Base-by-base conservation (phyloP, 768 basidiomycete species). In the Russula sp. region DNA sequence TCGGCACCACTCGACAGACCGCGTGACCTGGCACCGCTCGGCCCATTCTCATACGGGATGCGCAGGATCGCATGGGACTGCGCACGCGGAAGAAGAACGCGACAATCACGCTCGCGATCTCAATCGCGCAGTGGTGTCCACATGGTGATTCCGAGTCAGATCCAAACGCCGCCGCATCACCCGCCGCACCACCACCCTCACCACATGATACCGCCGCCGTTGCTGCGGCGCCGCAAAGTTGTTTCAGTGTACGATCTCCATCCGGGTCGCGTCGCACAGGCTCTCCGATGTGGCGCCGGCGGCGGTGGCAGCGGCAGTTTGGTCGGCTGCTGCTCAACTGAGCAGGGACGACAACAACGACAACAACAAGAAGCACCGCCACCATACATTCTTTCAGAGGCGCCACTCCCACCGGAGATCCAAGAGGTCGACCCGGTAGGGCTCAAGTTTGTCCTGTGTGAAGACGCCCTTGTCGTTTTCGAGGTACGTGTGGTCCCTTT, bases 381-480 rank as follows among this genome's bases (percentile, higher is more conserved):
- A 36, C 46, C 57, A 8, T 58, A 32, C 29, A 14, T 58, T 16
- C 38, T 38, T 42, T 49, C 47, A 3, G 48, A 49, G n/a, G 47
- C 39, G 2, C n/a, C 38, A 8, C 57, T 50, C 9, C 57, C 57
- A 22, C 22, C 11, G 22, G 56, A 47, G 14, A 48, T 48, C n/a
- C 56, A 58, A 11, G 56, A 50, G 11, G 58, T 41, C 22, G 48
- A 58, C 46, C 46, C 56, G 18, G 34, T 58, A 22, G 56, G 56
- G 2, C 39, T 57, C 45, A 57, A 47, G 25, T 36, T 57, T 11
- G 25, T 29, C 25, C 25, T 29, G 25, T 57, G 56, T 34, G 56
- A 43, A 22, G 56, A 57, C n/a, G 56, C 36, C 14, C 46, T 39
- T 6, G 56, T 51, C 58, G 29, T 51, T 9, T 42, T 50, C 32